Base-by-base conservation (phyloP, 805 yeast genomes). In the Candida xiaguanensis region DNA sequence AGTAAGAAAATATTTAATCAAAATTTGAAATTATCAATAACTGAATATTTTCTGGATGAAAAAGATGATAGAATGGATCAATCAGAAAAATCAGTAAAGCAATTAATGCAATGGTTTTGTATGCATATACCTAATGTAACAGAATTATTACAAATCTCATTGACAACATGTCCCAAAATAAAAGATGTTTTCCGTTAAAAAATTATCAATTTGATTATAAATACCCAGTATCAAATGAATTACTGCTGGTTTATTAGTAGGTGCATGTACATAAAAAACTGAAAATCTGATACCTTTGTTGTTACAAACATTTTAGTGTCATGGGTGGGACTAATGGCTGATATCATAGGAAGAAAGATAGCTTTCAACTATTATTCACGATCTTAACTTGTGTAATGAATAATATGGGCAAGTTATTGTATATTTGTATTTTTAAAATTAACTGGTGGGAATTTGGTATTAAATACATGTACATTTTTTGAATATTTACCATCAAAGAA, bases 291-390 rank as follows among this genome's bases (percentile, higher is more conserved):
- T 8, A 7, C 31, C 19, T 20, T 20, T 20, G 9, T 16, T 5
- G 9, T 8, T 28, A 5, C 5, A 28, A 15, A 28, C 19, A 15
- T 14, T 28, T 41, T 15, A 28, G 31, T 73, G n/a, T 57, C 74
- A 43, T 76, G 81, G n/a, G n/a, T n/a, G 78, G 82, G 82, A 7
- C 64, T 74, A 42, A 63, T 70, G 36, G 78, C 77, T 17, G 82
- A 77, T 57, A 52, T 76, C 33, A 72, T 77, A 34, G 82, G 82
- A 22, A 60, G 82, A 45, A 69, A 66, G 49, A 42, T 65, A 13
- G 78, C 80, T 1, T 77, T 77, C 60, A 75, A 74, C 79, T 2
- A 43, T 66, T 2, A n/a, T 75, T 77, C 50, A 68, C 75, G n/a
- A 72, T 78, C 43, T 59, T 77, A 31, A 64, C 74, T 1, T 83